Percentiles rank a stretch among this genome's conserved stretches.
Evolutionary conservation across 129 eudicot genomes (phyloP).

Genomic region (Helianthus tuberosus): DNA sequence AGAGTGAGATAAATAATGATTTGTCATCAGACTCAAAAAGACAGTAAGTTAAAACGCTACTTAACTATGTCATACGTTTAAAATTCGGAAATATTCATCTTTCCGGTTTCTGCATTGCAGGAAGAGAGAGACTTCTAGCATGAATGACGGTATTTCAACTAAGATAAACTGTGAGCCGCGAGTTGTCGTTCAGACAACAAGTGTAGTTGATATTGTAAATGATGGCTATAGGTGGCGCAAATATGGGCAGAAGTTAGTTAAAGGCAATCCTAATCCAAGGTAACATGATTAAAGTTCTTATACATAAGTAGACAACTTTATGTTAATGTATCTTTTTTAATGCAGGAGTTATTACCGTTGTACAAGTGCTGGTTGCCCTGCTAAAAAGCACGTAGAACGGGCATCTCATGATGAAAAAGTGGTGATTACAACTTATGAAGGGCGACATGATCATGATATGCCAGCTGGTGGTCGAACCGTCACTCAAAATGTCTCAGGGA

Average conservation of each 20-base stretch:
- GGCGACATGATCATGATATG: constrained; percentile 63
- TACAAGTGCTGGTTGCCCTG: constrained; percentile 73
- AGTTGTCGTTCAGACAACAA: constrained; percentile 72
- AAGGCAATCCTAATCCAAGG: constrained; percentile 92
- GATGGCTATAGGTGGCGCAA: constrained; percentile 98
- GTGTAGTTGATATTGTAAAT: constrained; percentile 83
- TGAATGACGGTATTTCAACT: constrained; percentile 39
- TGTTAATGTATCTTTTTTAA: neutral
- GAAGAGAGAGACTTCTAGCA: constrained; percentile 52
- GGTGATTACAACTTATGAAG: constrained; percentile 82
- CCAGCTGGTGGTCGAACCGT: constrained; percentile 61
- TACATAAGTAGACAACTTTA: neutral
- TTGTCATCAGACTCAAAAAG: constrained; percentile 53
- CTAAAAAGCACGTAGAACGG: constrained; percentile 78
- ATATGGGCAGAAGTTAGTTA: constrained; percentile 91
- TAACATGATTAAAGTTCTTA: constrained; percentile 29
- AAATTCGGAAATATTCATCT: neutral
- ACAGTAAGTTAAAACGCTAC: constrained; percentile 54
- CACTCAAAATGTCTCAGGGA: constrained; percentile 39
- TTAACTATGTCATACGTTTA: neutral
- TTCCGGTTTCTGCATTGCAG: constrained; percentile 36
- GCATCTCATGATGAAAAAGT: constrained; percentile 73
- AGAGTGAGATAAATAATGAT: constrained; percentile 41
- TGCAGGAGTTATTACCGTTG: constrained; percentile 83
- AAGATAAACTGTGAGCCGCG: constrained; percentile 58